Percentiles rank a stretch among this genome's conserved stretches.
phyloP scores from a whole-genome alignment of 2,329 filamentous ascomycete species.

The Pseudogymnoascus sp. region DNA sequence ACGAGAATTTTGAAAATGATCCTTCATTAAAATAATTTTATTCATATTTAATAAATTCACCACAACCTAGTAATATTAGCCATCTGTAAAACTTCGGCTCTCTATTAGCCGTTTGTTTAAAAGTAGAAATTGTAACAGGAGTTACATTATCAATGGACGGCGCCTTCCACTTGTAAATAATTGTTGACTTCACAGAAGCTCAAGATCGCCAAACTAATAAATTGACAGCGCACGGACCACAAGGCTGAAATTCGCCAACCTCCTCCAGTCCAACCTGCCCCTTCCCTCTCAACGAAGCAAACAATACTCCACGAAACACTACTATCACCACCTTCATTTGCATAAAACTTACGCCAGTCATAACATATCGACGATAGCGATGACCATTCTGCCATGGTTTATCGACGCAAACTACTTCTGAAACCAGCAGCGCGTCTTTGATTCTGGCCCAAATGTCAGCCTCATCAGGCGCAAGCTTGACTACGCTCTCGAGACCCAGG shows the following conservation, averaged over 20 bases:
- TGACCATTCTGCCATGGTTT: background rate
- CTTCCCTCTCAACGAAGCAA: background rate
- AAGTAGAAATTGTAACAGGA: too few relatives aligned
- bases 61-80: too few relatives aligned
- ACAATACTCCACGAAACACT: background rate
- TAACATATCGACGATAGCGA: background rate
- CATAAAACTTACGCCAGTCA: background rate
- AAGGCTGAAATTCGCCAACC: slow-evolving; percentile 11
- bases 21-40: too few relatives aligned
- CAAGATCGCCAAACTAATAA: background rate
- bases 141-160: background rate
- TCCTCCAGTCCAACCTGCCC: background rate
- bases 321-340: background rate
- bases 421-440: background rate
- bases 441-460: slow-evolving; percentile 25
- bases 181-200: background rate
- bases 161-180: background rate
- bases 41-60: too few relatives aligned
- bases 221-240: background rate
- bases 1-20: too few relatives aligned
- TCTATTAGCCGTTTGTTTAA: too few relatives aligned
- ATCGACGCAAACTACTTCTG: background rate
- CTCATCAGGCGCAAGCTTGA: slow-evolving; percentile 46
- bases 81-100: too few relatives aligned
- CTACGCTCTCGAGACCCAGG: slow-evolving; percentile 46